Conservation (phyloP, 2,329 filamentous ascomycete genomes). For the Exophiala bonariae region DNA sequence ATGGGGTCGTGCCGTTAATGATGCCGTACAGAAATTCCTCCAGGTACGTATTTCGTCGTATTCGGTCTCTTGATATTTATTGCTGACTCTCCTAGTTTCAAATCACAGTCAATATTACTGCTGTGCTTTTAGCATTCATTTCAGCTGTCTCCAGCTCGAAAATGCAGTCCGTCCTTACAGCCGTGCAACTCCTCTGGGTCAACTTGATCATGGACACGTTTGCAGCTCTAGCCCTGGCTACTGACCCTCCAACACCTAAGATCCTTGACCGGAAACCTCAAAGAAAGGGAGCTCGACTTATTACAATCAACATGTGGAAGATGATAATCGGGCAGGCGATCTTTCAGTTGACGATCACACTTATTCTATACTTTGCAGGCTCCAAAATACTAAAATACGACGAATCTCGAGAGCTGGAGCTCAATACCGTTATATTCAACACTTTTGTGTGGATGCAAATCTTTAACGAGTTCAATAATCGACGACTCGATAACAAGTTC, state of each 20-base stretch:
- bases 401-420: slow-evolving; percentile 39
- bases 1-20: slow-evolving; percentile 77
- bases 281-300: slow-evolving; percentile 41
- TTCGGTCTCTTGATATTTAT: slow-evolving; percentile 49
- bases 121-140: slow-evolving; percentile 62
- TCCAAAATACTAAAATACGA: slow-evolving; percentile 54
- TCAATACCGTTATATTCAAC: slow-evolving; percentile 67
- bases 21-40: slow-evolving; percentile 74
- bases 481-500: slow-evolving; percentile 62
- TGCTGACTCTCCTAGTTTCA: slow-evolving; percentile 53
- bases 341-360: slow-evolving; percentile 37
- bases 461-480: slow-evolving; percentile 66
- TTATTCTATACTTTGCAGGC: slow-evolving; percentile 57
- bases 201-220: slow-evolving; percentile 69
- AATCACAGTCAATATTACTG: slow-evolving; percentile 67
- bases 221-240: slow-evolving; percentile 62
- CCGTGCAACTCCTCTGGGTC: slow-evolving; percentile 66
- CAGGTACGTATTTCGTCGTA: slow-evolving; percentile 44
- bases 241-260: slow-evolving; percentile 57
- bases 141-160: slow-evolving; percentile 57
- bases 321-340: slow-evolving; percentile 42
- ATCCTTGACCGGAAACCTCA: slow-evolving; percentile 54
- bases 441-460: slow-evolving; percentile 73
- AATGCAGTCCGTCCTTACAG: slow-evolving; percentile 60
- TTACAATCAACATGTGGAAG: slow-evolving; percentile 44